Percentiles rank a stretch among this genome's conserved stretches.
phyloP scores from a whole-genome alignment of 371 early-diverging fungal species.

The Lichtheimia hyalospora region DNA sequence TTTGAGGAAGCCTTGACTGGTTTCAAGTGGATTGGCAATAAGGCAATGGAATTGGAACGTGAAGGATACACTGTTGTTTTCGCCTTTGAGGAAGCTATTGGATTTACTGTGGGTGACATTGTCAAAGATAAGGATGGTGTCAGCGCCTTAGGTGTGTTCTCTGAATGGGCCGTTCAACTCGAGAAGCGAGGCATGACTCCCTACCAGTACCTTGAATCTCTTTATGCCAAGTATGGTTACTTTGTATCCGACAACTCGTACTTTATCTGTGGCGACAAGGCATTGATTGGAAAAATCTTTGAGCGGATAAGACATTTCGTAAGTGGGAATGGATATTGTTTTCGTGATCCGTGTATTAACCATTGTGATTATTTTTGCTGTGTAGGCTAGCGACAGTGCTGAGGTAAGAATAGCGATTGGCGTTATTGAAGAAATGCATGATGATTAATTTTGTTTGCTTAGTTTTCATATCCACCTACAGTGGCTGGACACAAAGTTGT shows the following conservation, averaged over 20 bases:
- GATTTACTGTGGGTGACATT: conserved; percentile 75
- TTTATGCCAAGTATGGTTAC: conserved; percentile 86
- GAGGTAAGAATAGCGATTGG: too few species aligned
- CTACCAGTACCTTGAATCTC: conserved; percentile 63
- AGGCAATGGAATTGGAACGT: conserved; percentile 61
- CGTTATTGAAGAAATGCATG: neutral
- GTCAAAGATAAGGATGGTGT: conserved; percentile 89
- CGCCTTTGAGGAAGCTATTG: conserved; percentile 95
- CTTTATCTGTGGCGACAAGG: conserved; percentile 83
- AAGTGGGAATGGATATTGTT: too few species aligned
- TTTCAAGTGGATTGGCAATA: conserved; percentile 95
- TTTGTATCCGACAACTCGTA: conserved; percentile 88
- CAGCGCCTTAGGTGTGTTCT: conserved; percentile 79
- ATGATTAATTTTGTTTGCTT: conserved; percentile 19
- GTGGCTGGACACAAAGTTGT: conserved; percentile 72
- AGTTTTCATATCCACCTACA: conserved; percentile 68
- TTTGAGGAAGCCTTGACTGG: conserved; percentile 94
- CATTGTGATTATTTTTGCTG: too few species aligned
- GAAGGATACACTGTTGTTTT: conserved; percentile 72
- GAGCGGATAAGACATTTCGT: conserved; percentile 80
- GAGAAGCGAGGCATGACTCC: conserved; percentile 63
- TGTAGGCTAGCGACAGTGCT: too few species aligned
- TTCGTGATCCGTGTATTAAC: too few species aligned
- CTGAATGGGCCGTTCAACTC: conserved; percentile 78
- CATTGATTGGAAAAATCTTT: conserved; percentile 68